Conservation (phyloP, 2,329 filamentous ascomycete species). For the Biscogniauxia sp. region DNA sequence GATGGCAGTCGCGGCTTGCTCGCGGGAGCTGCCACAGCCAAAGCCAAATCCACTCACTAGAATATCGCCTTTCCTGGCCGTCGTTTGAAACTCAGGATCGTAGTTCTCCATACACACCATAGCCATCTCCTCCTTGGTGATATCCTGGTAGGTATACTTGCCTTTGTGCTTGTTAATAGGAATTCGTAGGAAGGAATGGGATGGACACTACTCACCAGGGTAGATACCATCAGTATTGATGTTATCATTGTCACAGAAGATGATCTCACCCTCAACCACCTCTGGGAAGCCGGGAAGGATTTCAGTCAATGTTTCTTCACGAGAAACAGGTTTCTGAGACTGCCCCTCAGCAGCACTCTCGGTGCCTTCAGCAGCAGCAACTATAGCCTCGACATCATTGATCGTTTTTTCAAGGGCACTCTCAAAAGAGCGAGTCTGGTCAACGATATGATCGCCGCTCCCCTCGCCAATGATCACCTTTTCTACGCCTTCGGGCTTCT, state of each 20-base stretch:
- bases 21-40: constrained; percentile 59
- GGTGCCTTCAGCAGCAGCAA: constrained; percentile 1
- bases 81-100: constrained; percentile 65
- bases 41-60: constrained; percentile 88
- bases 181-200: too few relatives aligned
- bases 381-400: constrained; percentile 6
- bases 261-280: constrained; percentile 77
- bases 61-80: constrained; percentile 71
- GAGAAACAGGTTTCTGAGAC: too few relatives aligned
- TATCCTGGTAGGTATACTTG: constrained; percentile 85
- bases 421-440: constrained; percentile 64
- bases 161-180: constrained; percentile 30
- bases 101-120: constrained; percentile 94
- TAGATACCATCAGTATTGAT: constrained; percentile 94
- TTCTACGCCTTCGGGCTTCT: constrained; percentile 64
- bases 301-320: constrained; percentile 49
- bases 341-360: too few relatives aligned
- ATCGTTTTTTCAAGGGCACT: constrained; percentile 46
- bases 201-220: constrained; percentile 76
- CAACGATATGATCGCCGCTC: constrained; percentile 40
- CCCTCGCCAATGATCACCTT: constrained; percentile 58
- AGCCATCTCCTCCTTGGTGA: constrained; percentile 77
- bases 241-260: constrained; percentile 61
- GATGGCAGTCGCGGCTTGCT: constrained; percentile 78
- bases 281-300: constrained; percentile 86